Conservation (phyloP, 495 filamentous ascomycete genomes). For the Terfezia boudieri region DNA sequence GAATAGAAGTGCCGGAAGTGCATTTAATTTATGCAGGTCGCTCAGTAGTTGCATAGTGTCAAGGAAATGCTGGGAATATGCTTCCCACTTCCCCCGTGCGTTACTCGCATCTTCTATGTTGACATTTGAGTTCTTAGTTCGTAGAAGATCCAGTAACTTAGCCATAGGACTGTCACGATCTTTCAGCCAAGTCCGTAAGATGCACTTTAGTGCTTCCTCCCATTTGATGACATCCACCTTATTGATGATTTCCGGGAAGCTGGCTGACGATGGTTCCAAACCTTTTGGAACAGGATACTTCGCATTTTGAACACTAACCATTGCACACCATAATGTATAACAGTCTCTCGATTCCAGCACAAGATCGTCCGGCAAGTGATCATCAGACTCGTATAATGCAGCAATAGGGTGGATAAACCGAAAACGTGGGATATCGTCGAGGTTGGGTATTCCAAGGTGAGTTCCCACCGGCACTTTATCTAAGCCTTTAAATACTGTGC, state of each 20-base stretch:
- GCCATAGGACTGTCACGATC: conserved; percentile 39
- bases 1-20: conserved; percentile 52
- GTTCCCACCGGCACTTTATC: neutral
- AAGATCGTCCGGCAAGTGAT: conserved; percentile 40
- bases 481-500: neutral
- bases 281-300: conserved; percentile 25
- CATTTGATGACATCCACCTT: conserved; percentile 44
- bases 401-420: conserved; percentile 39
- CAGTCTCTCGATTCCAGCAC: conserved; percentile 53
- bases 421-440: neutral
- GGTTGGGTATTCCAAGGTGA: neutral
- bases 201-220: conserved; percentile 37
- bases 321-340: conserved; percentile 34
- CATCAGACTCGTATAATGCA: conserved; percentile 33
- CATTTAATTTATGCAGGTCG: conserved; percentile 37
- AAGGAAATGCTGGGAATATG: conserved; percentile 14
- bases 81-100: neutral
- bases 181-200: conserved; percentile 37
- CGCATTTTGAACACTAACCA: conserved; percentile 30
- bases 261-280: conserved; percentile 28
- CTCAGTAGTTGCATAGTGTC: conserved; percentile 37
- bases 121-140: neutral
- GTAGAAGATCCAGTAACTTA: conserved; percentile 22
- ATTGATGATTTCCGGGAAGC: conserved; percentile 23
- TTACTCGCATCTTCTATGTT: neutral